Conservation (phyloP, 2,329 filamentous ascomycete species). For the Clathrospora elynae region DNA sequence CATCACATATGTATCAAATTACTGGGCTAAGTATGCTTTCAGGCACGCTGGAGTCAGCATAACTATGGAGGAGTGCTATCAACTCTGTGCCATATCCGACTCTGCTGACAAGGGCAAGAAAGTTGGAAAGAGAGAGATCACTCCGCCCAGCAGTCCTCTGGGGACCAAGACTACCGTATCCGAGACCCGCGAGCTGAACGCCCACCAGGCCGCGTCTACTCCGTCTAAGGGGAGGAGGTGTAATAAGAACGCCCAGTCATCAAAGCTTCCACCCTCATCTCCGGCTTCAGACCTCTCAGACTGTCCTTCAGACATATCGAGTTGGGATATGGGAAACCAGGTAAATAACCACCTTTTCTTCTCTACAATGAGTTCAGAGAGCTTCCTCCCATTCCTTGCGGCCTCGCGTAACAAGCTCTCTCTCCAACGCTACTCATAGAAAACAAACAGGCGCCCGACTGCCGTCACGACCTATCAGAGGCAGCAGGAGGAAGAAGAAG, state of each 20-base stretch:
- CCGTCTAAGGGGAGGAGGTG: too few relatives aligned
- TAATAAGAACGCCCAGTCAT: background rate
- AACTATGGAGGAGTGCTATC: slow-evolving; percentile 14
- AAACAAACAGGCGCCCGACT: background rate
- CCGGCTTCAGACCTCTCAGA: slow-evolving; percentile 19
- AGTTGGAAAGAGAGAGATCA: background rate
- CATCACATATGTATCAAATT: background rate
- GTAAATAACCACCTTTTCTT: slow-evolving; percentile 5
- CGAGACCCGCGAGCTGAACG: background rate
- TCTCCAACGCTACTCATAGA: background rate
- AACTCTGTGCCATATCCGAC: slow-evolving; percentile 5
- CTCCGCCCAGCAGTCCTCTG: background rate
- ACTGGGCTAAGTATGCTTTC: background rate
- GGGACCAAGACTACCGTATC: background rate
- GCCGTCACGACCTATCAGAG: background rate
- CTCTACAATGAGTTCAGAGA: too few relatives aligned
- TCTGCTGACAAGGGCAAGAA: background rate
- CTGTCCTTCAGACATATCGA: slow-evolving; percentile 26
- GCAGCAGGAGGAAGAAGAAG: background rate
- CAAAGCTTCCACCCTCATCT: background rate
- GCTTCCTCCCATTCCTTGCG: too few relatives aligned
- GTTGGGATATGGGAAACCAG: slow-evolving; percentile 12
- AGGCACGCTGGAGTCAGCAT: slow-evolving; percentile 7
- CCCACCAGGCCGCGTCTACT: background rate
- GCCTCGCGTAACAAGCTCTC: too few relatives aligned